Evolutionary conservation across 2,329 filamentous ascomycete genomes (phyloP).

Genomic region (Bretziella fagacearum): DNA sequence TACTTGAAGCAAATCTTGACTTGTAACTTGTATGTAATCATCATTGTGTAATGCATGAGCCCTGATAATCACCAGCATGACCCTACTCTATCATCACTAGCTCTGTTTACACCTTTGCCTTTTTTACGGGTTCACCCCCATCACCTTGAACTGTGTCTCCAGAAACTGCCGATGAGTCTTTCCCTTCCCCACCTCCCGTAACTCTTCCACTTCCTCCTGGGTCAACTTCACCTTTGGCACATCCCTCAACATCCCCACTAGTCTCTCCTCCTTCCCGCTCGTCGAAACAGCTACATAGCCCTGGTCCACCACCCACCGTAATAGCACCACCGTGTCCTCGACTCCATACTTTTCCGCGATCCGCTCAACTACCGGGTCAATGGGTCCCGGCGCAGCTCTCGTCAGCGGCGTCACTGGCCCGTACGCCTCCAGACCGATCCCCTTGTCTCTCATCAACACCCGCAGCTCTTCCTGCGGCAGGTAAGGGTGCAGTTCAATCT

Average conservation of each 20-base stretch:
- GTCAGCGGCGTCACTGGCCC: conserved; percentile 57
- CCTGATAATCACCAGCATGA: too few relatives aligned
- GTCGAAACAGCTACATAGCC: conserved; percentile 12
- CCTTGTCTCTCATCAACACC: conserved; percentile 49
- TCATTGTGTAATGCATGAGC: too few relatives aligned
- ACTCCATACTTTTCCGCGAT: conserved; percentile 55
- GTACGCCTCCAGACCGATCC: conserved; percentile 65
- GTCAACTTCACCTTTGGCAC: conserved; percentile 14
- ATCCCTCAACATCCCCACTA: conserved; percentile 15
- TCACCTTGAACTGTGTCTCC: conserved; percentile 5
- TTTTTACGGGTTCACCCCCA: conserved; percentile 7
- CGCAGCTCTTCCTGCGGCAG: conserved; percentile 59
- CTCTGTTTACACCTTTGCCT: too few relatives aligned
- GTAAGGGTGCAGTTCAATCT: conserved; percentile 86
- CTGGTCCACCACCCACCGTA: conserved; percentile 46
- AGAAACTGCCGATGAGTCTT: conserved; percentile 5
- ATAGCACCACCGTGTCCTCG: conserved; percentile 61
- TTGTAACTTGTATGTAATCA: too few relatives aligned
- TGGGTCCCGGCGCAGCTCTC: conserved; percentile 57
- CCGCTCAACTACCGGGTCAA: conserved; percentile 39
- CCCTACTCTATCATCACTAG: too few relatives aligned
- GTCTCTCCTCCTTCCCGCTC: conserved; percentile 15
- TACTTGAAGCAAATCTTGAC: conserved; percentile 5
- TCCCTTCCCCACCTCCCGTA: not conserved
- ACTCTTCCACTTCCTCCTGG: conserved; percentile 2